These are phyloP conservation scores for Rhazya stricta DNA, from an alignment of 257 asterid genomes.

Conservation along the genomic window DNA sequence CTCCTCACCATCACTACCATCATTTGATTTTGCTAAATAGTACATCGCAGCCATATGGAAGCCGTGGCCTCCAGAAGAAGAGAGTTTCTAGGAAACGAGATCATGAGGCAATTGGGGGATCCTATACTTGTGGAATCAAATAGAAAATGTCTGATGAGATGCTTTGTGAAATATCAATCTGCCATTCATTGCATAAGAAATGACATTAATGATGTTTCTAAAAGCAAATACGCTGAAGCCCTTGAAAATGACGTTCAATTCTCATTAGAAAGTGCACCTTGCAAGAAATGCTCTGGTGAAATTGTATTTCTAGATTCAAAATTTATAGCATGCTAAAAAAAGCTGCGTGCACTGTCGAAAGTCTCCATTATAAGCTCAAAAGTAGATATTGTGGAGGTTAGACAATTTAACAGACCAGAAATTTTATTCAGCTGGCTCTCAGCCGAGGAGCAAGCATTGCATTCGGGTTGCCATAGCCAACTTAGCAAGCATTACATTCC, in stretches of 20 bases:
- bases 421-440: too few relatives aligned
- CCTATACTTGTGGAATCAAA: background rate
- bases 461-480: too few relatives aligned
- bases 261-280: background rate
- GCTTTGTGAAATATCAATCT: background rate
- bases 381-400: too few relatives aligned
- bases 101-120: background rate
- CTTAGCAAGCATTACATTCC: too few relatives aligned
- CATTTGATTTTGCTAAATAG: background rate
- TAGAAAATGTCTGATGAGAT: background rate
- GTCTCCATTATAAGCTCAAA: background rate
- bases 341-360: background rate
- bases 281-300: background rate
- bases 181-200: too few relatives aligned
- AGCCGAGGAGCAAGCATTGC: too few relatives aligned
- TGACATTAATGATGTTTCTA: background rate
- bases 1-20: too few relatives aligned
- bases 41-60: background rate
- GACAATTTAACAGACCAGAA: too few relatives aligned
- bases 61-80: background rate
- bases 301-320: background rate
- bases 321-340: too few relatives aligned
- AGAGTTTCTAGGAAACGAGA: background rate
- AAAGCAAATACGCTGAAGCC: background rate
- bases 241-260: background rate